Conservation (phyloP, 176 grass and related monocot genomes). For the Luzula sylvatica region DNA sequence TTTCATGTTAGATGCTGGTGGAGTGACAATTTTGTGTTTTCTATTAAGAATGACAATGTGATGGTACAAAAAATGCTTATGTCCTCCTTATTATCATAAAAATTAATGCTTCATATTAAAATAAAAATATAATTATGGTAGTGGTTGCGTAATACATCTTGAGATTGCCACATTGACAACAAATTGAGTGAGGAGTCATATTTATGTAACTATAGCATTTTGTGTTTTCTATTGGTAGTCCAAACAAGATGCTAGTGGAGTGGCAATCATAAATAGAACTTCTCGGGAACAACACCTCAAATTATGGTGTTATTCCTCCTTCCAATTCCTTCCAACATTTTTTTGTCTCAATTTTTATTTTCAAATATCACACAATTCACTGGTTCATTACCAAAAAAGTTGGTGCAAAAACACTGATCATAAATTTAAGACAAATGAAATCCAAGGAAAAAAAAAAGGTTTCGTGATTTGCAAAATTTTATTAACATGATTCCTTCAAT, state of each 20-base stretch:
- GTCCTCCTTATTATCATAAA: too few relatives aligned
- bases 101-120: too few relatives aligned
- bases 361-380: neutral
- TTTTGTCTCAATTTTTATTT: neutral
- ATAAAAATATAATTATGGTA: too few relatives aligned
- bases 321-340: conserved; percentile 1
- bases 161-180: neutral
- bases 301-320: neutral
- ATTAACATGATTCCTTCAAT: too few relatives aligned
- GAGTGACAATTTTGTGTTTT: too few relatives aligned
- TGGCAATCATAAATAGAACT: conserved; percentile 17
- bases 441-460: too few relatives aligned
- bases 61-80: too few relatives aligned
- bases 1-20: too few relatives aligned
- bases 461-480: too few relatives aligned
- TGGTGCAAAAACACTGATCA: neutral
- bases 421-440: too few relatives aligned
- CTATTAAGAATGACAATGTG: too few relatives aligned
- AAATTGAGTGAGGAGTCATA: neutral
- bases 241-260: conserved; percentile 2
- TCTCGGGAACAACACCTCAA: neutral
- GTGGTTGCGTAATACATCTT: too few relatives aligned
- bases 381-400: conserved; percentile 11
- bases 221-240: neutral
- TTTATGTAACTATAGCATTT: conserved; percentile 2